These are phyloP conservation scores for Sugiyamaella americana DNA, from an alignment of 805 yeast species.

Conservation along the genomic window DNA sequence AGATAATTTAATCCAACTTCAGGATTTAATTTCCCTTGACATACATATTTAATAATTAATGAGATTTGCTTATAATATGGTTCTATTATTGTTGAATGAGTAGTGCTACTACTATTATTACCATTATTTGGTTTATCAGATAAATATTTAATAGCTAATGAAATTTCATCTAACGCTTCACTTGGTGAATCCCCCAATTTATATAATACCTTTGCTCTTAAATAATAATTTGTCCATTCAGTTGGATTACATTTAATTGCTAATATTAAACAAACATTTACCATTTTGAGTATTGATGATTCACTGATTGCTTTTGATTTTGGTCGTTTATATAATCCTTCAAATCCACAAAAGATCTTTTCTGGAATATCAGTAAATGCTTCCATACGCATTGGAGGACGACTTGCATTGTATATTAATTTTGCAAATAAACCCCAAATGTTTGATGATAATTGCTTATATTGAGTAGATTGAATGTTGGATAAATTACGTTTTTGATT, in stretches of 20 bases:
- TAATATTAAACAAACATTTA: constrained; percentile 40
- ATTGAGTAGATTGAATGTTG: constrained; percentile 12
- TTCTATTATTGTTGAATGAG: constrained; percentile 58
- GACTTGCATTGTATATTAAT: constrained; percentile 41
- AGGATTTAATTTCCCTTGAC: constrained; percentile 32
- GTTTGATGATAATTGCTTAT: constrained; percentile 36
- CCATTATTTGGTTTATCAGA: too few relatives aligned
- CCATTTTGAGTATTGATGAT: constrained; percentile 31
- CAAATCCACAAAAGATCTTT: constrained; percentile 26
- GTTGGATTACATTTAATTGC: constrained; percentile 39
- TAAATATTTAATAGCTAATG: constrained; percentile 26
- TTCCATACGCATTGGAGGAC: constrained; percentile 37
- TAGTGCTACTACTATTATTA: constrained; percentile 1
- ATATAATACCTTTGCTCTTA: constrained; percentile 50
- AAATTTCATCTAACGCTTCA: constrained; percentile 38
- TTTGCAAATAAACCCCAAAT: constrained; percentile 52
- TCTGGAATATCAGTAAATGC: constrained; percentile 49
- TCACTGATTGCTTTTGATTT: constrained; percentile 9
- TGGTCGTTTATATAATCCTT: constrained; percentile 22
- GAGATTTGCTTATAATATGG: constrained; percentile 69
- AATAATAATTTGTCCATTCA: constrained; percentile 60
- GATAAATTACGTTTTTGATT: neutral
- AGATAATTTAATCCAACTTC: constrained; percentile 39
- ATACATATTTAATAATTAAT: constrained; percentile 50
- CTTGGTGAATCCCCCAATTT: constrained; percentile 39